A percentile compares a stretch with the other conserved stretches of the same genome.
Evolutionary conservation across 106 monocot genomes (phyloP).

Genomic region (Amphibolis antarctica): DNA sequence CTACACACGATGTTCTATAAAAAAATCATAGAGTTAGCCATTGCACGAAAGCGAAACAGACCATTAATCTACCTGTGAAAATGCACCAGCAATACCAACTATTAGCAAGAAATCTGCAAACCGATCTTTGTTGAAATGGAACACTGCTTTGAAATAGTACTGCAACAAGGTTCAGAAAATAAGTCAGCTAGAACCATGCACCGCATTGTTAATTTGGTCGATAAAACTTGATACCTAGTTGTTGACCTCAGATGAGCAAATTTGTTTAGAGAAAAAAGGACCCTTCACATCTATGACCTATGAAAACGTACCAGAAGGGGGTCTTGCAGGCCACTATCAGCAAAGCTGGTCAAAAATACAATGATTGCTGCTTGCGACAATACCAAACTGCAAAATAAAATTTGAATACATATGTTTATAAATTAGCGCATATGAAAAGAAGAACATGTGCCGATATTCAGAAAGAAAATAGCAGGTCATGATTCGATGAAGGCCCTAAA

Average conservation of each 20-base stretch:
- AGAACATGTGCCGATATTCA: neutral
- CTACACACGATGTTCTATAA: no score
- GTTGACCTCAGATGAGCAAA: neutral
- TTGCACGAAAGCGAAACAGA: no score
- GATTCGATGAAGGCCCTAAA: neutral
- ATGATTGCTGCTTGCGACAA: conserved; percentile 55
- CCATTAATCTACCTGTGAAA: conserved; percentile 59
- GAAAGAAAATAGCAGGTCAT: neutral
- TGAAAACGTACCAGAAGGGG: conserved; percentile 44
- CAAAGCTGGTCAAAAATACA: conserved; percentile 53
- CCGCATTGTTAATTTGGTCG: neutral
- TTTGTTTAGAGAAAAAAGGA: no score
- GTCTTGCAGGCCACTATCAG: conserved; percentile 61
- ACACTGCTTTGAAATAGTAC: conserved; percentile 86
- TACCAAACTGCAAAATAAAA: conserved; percentile 37
- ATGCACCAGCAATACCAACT: conserved; percentile 45
- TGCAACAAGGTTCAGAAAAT: conserved; percentile 18
- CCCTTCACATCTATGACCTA: no score
- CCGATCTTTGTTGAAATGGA: conserved; percentile 80
- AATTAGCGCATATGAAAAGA: no score
- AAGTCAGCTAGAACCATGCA: neutral
- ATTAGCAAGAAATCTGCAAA: conserved; percentile 89
- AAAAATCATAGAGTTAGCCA: no score
- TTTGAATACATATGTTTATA: neutral
- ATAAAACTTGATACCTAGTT: neutral